Evolutionary conservation across 2,329 filamentous ascomycete genomes (phyloP), one percentile per base, ranked within the genome.

Genomic region (Fusarium nematophilum): DNA sequence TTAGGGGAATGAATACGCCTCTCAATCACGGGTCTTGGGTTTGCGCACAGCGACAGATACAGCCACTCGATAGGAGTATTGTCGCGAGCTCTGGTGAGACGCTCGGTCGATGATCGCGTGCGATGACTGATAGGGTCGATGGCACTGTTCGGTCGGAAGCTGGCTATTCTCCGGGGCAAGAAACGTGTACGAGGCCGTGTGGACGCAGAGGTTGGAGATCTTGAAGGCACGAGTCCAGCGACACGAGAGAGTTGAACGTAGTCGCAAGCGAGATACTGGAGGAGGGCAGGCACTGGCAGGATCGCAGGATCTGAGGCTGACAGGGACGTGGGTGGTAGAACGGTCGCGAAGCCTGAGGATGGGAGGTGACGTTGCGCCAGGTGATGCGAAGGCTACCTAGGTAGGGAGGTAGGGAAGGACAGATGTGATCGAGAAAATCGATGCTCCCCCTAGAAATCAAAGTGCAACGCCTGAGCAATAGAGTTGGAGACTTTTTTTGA

Each of bases 381-480:
- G 17, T 33, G 55, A 36, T 64, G 46, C 31, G 33, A 38, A 29
- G 39, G 23, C 42, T 58, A n/a, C n/a, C n/a, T n/a, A n/a, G n/a
- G n/a, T n/a, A n/a, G n/a, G n/a, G n/a, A n/a, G n/a, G n/a, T 40
- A 11, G 43, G 53, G 18, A 55, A 26, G 30, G 23, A 27, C 18
- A n/a, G 18, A 48, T 62, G 37, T 43, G 48, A 55, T 43, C 40
- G 34, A 45, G 44, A 63, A 59, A 53, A n/a, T 62, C 47, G 23
- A 47, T 15, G 34, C 15, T 37, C 34, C 45, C 31, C 38, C 49
- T 43, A 37, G 61, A 46, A 33, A 31, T 56, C 40, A 53, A 13
- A 39, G 31, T 36, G 50, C 43, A 49, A 59, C 37, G 48, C 57
- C 25, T 51, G 23, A 50, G 44, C 30, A 50, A 50, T 43, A 49